A percentile compares a stretch with the other conserved stretches of the same genome.
phyloP scores from a whole-genome alignment of 2,329 filamentous ascomycete species.

The Ophiostoma triangulosporum region DNA sequence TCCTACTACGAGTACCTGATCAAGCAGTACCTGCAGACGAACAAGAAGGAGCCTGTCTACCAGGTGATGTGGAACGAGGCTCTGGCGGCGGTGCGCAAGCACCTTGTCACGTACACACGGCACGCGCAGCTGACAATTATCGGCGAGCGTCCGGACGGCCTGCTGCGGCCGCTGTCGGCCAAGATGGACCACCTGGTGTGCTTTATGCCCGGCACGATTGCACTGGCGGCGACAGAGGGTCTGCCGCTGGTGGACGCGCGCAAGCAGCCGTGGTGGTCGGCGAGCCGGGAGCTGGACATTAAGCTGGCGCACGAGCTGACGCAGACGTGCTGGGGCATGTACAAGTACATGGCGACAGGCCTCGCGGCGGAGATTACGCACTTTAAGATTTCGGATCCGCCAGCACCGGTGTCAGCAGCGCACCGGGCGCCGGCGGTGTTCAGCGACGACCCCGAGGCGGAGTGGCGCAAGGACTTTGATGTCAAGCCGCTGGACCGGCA shows the following conservation, averaged over 20 bases:
- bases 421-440: conserved; percentile 33
- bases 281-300: conserved; percentile 76
- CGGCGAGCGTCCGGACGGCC: conserved; percentile 67
- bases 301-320: conserved; percentile 76
- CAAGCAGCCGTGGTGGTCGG: conserved; percentile 58
- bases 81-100: conserved; percentile 72
- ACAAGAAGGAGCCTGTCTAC: conserved; percentile 73
- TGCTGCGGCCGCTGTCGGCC: conserved; percentile 51
- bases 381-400: conserved; percentile 63
- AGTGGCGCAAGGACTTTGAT: conserved; percentile 65
- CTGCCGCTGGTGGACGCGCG: conserved; percentile 61
- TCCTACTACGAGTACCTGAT: conserved; percentile 99
- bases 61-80: conserved; percentile 87
- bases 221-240: conserved; percentile 72
- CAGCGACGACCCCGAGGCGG: conserved; percentile 32
- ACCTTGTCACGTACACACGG: conserved; percentile 80
- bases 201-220: conserved; percentile 94
- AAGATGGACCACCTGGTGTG: conserved; percentile 99
- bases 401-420: conserved; percentile 40
- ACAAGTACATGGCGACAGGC: conserved; percentile 76
- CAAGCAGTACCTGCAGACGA: conserved; percentile 95
- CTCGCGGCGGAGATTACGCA: conserved; percentile 92
- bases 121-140: conserved; percentile 75
- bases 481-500: conserved; percentile 76
- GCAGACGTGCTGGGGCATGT: conserved; percentile 98